These are phyloP conservation scores for Globisporangium abappressorium DNA, from an alignment of 352 stramenopile genomes.

Conservation along the genomic window DNA sequence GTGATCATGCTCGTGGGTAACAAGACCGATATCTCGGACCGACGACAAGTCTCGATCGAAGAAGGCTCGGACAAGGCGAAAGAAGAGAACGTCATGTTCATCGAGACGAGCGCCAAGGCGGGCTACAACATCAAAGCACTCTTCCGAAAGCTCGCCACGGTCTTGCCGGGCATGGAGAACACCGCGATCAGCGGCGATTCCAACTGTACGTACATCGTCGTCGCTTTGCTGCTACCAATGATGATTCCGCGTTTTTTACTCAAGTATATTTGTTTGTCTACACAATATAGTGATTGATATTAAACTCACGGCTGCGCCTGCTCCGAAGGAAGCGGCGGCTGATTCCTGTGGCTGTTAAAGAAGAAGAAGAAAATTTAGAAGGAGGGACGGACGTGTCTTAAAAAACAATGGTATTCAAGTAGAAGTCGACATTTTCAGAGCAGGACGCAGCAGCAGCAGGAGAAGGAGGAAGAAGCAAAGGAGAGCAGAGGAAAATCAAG, in stretches of 20 bases:
- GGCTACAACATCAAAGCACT: constrained; percentile 98
- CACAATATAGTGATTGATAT: constrained; percentile 77
- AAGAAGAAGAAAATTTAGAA: constrained; percentile 8
- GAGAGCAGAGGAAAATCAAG: constrained; percentile 16
- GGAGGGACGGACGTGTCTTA: constrained; percentile 15
- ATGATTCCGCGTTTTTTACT: not conserved
- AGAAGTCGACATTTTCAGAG: constrained; percentile 20
- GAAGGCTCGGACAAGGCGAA: constrained; percentile 98
- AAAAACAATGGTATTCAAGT: constrained; percentile 17
- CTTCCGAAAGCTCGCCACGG: constrained; percentile 98
- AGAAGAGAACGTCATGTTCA: constrained; percentile 99
- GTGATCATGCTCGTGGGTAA: constrained; percentile 99
- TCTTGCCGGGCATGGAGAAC: constrained; percentile 95
- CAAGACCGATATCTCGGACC: constrained; percentile 99
- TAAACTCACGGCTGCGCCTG: constrained; percentile 79
- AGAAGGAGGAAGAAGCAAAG: not conserved
- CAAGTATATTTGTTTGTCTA: constrained; percentile 3
- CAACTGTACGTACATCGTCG: constrained; percentile 56
- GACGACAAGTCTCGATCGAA: constrained; percentile 95
- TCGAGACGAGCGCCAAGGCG: constrained; percentile 99
- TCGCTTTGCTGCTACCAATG: not conserved
- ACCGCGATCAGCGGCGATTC: constrained; percentile 85
- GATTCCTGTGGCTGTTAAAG: constrained; percentile 72
- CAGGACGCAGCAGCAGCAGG: constrained; percentile 17
- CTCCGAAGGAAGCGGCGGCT: constrained; percentile 67